Base-by-base conservation (phyloP, 495 filamentous ascomycete genomes). In the Neurospora sp. region DNA sequence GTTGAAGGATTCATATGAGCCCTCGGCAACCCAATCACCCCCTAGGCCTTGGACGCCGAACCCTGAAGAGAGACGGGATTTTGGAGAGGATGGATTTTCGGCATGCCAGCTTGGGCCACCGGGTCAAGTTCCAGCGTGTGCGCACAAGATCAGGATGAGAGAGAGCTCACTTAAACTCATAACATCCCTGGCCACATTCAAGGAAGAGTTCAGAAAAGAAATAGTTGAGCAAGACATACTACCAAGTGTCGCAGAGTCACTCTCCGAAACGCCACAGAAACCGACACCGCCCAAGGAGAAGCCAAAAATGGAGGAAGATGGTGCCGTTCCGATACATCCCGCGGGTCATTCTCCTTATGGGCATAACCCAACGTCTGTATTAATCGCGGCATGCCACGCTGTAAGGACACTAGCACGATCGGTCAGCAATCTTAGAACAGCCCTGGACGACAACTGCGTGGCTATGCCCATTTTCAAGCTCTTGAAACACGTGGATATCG, bases 351-450 rank as follows among this genome's bases (percentile, higher is more conserved):
- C 74, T 8, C 74, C 73, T 3, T 83, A 83, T 40, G 81, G 81
- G 0, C 72, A 68, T 38, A 91, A 91, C 75, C 86, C 89, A 6
- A 76, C 83, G 8, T 75, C 87, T 12, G 94, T 97, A 27, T 84
- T 98, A 20, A 85, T 97, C 38, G 93, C 95, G 37, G 96, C 96
- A 14, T 98, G 94, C 76, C 90, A 90, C 77, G 89, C 90, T 27
- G 85, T 92, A 48, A 85, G 92, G 65, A 90, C 91, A 76, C 84
- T 98, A 22, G 92, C 93, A 5, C 89, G 96, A 22, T 96, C 93
- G 0, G 91, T 97, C 9, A 92, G 89, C 78, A 90, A 93, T 31
- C 82, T 99, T 16, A 83, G 96, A 68, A 98, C 96, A 9, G 91
- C 89, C 70, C 82, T 99, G 9, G 93, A 97, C 72, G 96, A 99